Percentiles rank a stretch among this genome's conserved stretches.
phyloP scores from a whole-genome alignment of 1,284 basidiomycete genomes.

The Kwoniella shivajii region DNA sequence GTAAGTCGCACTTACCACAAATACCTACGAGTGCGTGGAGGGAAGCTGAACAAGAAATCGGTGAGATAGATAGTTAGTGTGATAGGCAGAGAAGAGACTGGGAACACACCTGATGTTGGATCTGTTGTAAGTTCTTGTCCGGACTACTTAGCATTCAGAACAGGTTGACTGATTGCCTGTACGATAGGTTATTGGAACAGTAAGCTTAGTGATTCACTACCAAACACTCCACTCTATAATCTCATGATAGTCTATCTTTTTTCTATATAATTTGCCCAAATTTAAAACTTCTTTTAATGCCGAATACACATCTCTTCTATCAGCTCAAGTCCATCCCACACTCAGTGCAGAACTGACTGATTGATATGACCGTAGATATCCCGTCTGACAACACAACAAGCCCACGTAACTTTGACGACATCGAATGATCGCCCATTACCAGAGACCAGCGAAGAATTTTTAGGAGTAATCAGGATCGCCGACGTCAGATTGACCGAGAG shows the following conservation, averaged over 20 bases:
- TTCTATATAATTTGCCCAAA: too few species aligned
- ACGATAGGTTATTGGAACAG: constrained; percentile 45
- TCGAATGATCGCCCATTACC: constrained; percentile 89
- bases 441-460: constrained; percentile 81
- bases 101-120: constrained; percentile 53
- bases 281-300: too few species aligned
- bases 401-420: constrained; percentile 81
- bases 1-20: constrained; percentile 56
- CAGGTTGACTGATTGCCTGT: constrained; percentile 5
- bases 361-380: constrained; percentile 63
- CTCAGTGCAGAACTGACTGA: not conserved
- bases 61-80: constrained; percentile 40
- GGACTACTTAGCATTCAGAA: not conserved
- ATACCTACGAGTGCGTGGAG: constrained; percentile 8
- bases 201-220: constrained; percentile 18
- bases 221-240: not conserved
- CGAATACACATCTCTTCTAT: too few species aligned
- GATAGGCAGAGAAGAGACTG: constrained; percentile 49
- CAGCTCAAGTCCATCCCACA: constrained; percentile 60
- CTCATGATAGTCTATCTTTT: too few species aligned
- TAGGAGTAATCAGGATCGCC: constrained; percentile 85
- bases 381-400: constrained; percentile 83
- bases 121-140: constrained; percentile 38
- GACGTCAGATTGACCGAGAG: constrained; percentile 92
- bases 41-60: not conserved